Conservation (phyloP, 306 rosid species). For the Purshia tridentata region DNA sequence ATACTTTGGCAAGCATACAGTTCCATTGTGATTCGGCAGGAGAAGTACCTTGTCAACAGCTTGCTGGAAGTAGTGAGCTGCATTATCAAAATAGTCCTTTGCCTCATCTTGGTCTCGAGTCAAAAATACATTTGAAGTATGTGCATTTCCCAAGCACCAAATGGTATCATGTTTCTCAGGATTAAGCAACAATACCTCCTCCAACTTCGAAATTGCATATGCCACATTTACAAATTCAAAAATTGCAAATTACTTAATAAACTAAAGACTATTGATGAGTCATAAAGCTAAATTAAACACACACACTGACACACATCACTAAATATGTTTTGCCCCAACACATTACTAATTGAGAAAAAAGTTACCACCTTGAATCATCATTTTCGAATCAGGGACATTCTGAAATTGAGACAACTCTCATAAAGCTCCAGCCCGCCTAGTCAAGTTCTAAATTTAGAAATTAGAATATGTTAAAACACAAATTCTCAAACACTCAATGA, state of each 20-base stretch:
- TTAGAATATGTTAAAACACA: too few species aligned
- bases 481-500: too few species aligned
- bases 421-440: constrained; percentile 86
- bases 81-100: constrained; percentile 49
- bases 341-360: neutral
- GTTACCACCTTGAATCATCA: constrained; percentile 58
- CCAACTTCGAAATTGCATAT: constrained; percentile 78
- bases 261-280: neutral
- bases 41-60: constrained; percentile 65
- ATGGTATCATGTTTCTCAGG: constrained; percentile 78
- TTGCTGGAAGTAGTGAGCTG: constrained; percentile 52
- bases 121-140: constrained; percentile 65
- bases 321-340: too few species aligned
- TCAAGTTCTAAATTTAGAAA: constrained; percentile 58
- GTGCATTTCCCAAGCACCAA: constrained; percentile 92
- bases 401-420: constrained; percentile 86
- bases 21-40: neutral
- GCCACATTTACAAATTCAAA: constrained; percentile 2
- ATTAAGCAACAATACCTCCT: constrained; percentile 68
- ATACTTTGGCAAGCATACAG: neutral
- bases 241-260: neutral
- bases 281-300: neutral
- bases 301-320: too few species aligned
- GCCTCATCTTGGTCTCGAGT: constrained; percentile 70
- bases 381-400: constrained; percentile 54